Base-by-base conservation (phyloP, 306 rosid genomes). In the Cicer pinnatifidum region DNA sequence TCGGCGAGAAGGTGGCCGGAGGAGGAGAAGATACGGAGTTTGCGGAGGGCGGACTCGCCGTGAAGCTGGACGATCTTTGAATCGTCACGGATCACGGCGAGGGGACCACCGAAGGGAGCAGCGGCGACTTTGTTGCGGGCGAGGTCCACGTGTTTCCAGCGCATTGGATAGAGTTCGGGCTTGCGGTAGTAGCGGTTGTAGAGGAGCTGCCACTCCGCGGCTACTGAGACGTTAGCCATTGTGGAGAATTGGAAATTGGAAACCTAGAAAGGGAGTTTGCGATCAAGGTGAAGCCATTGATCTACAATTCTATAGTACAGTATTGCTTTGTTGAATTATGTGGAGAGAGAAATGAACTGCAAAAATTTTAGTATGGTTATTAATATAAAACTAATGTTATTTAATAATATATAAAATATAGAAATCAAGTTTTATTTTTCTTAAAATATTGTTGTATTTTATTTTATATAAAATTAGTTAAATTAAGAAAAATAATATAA, bases 201-300 rank as follows among this genome's bases (percentile, higher is more conserved):
- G 82, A 93, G 97, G 73, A 91, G 97, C 84, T 89, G 97, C 98
- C 98, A 93, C 80, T 93, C 98, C 70, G 98, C 97, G 28, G 98
- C 97, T 3, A 93, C 98, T 1, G 98, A 93, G 38, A 91, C 93
- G 85, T 85, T 91, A 13, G 97, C 91, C 98, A 94, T 93, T 15
- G 69, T 13, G 15, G 2, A 72, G 39, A 9, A n/a, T 9, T 67
- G 9, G 52, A 12, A 33, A 20, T 28, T 6, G 41, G 9, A 10
- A 28, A 7, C 45, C 45, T 41, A 41, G 65, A 28, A 33, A 28
- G 44, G 13, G 20, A 16, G 5, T 6, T 60, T 60, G 5, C 1
- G 45, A 33, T 59, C 44, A 61, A 61, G 47, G 67, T 60, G 46
- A 19, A 37, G 19, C 5, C 7, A 61, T 61, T 20, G 67, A 61